Evolutionary conservation across 495 filamentous ascomycete genomes (phyloP), one percentile per base, ranked within the genome.

Genomic region (Hypoxylon fuscum): DNA sequence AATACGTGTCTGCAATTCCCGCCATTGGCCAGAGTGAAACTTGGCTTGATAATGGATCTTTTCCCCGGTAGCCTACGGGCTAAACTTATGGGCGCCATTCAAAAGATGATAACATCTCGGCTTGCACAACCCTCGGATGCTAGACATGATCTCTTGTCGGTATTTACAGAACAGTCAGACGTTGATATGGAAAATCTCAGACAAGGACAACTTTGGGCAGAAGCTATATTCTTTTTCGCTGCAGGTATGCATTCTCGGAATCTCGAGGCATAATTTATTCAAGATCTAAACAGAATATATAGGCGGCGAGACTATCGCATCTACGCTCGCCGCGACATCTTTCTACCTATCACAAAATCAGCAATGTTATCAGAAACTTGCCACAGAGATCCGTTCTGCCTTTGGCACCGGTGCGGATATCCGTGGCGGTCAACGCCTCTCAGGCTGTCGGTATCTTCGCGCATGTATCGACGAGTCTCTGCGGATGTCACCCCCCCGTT

Each of bases 351-450:
- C 53, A 0, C 69, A 59, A 0, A 78, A 85, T 44, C 73, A 68
- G 0, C 14, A 60, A 1, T 63, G 66, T n/a, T 74, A 82, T 59
- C 53, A 71, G 9, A 71, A 73, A 37, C 66, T 87, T 1, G 73
- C 45, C 12, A 14, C 51, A 1, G 77, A 81, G 58, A 64, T 85
- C 10, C 73, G 73, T 83, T 49, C n/a, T n/a, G n/a, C n/a, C n/a
- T n/a, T n/a, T n/a, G n/a, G n/a, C n/a, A n/a, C n/a, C n/a, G n/a
- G n/a, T n/a, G n/a, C n/a, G n/a, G n/a, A n/a, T n/a, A n/a, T n/a
- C n/a, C n/a, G n/a, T n/a, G n/a, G n/a, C n/a, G n/a, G n/a, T n/a
- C n/a, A n/a, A n/a, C n/a, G n/a, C n/a, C n/a, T n/a, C n/a, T n/a
- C n/a, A n/a, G n/a, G n/a, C n/a, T n/a, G n/a, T n/a, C n/a, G n/a